phyloP scores from a whole-genome alignment of 345 rosid species.

The Turnera subulata region DNA sequence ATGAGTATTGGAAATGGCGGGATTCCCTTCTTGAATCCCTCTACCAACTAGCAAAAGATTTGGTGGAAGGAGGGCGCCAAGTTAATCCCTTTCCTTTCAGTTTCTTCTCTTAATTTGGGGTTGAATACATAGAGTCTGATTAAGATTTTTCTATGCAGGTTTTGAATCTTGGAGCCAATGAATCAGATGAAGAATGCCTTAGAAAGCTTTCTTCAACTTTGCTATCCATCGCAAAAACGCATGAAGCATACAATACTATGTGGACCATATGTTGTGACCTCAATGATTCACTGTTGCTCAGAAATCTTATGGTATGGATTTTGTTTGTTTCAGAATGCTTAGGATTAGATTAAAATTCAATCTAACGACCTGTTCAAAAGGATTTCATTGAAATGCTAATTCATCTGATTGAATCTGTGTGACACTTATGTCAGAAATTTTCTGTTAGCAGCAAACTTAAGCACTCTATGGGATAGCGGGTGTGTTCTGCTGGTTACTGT shows the following conservation, averaged over 20 bases:
- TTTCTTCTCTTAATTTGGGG: conserved; percentile 7
- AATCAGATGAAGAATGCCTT: conserved; percentile 42
- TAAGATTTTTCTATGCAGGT: conserved; percentile 43
- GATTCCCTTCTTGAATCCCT: conserved; percentile 68
- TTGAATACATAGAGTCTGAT: conserved; percentile 1
- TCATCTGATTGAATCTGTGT: too few relatives aligned
- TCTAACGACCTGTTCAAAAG: too few relatives aligned
- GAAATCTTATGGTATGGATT: conserved; percentile 70
- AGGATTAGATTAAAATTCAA: too few relatives aligned
- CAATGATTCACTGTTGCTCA: conserved; percentile 68
- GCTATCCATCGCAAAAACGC: conserved; percentile 67
- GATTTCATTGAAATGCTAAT: too few relatives aligned
- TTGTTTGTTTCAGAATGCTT: too few relatives aligned
- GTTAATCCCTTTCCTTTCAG: conserved; percentile 33
- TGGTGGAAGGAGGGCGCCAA: conserved; percentile 43
- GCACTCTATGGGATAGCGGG: too few relatives aligned
- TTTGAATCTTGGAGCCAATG: conserved; percentile 34
- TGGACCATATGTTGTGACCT: conserved; percentile 88
- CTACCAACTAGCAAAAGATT: too few relatives aligned
- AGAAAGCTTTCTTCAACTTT: conserved; percentile 61
- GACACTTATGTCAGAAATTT: too few relatives aligned
- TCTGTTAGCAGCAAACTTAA: too few relatives aligned
- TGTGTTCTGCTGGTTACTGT: too few relatives aligned
- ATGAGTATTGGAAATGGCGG: conserved; percentile 74
- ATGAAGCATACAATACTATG: conserved; percentile 73